Percentiles rank a stretch among this genome's conserved stretches.
These are phyloP conservation scores for Barnettozyma populi DNA, from an alignment of 805 yeast genomes.

Conservation along the genomic window DNA sequence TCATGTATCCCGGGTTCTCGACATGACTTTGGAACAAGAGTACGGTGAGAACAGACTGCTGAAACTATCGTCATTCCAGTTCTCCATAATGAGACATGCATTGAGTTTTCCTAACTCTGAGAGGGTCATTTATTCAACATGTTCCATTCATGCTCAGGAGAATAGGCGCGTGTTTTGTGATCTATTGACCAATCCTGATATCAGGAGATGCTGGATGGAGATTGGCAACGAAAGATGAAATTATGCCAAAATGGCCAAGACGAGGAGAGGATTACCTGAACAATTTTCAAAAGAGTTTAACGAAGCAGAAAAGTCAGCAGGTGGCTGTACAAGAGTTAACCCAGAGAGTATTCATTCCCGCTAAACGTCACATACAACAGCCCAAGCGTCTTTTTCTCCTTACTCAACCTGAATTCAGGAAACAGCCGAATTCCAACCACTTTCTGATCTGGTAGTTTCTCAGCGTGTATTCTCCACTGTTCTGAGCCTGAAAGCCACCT, in stretches of 20 bases:
- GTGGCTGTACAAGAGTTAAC: constrained; percentile 78
- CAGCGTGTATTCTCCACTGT: too few relatives aligned
- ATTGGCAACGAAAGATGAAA: constrained; percentile 51
- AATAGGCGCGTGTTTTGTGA: constrained; percentile 89
- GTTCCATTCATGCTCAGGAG: constrained; percentile 91
- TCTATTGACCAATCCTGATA: constrained; percentile 59
- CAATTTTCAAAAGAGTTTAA: constrained; percentile 51
- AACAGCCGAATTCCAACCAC: too few relatives aligned
- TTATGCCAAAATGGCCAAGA: constrained; percentile 82
- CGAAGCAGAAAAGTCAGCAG: constrained; percentile 56
- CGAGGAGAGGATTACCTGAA: constrained; percentile 69
- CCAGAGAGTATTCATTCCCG: constrained; percentile 90
- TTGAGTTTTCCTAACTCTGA: constrained; percentile 70
- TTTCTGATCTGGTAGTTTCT: too few relatives aligned
- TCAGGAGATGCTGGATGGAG: constrained; percentile 71
- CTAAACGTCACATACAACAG: too few relatives aligned
- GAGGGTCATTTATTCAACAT: constrained; percentile 87
- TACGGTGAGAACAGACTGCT: constrained; percentile 49
- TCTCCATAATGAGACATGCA: constrained; percentile 83
- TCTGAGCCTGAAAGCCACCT: too few relatives aligned
- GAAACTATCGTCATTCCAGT: constrained; percentile 82
- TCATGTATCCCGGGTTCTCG: too few relatives aligned
- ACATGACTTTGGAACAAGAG: constrained; percentile 45
- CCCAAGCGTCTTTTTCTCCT: too few relatives aligned
- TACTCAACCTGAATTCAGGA: too few relatives aligned